Evolutionary conservation across 1,139 yeast species (phyloP).

Genomic region (Wickerhamomyces sp.): DNA sequence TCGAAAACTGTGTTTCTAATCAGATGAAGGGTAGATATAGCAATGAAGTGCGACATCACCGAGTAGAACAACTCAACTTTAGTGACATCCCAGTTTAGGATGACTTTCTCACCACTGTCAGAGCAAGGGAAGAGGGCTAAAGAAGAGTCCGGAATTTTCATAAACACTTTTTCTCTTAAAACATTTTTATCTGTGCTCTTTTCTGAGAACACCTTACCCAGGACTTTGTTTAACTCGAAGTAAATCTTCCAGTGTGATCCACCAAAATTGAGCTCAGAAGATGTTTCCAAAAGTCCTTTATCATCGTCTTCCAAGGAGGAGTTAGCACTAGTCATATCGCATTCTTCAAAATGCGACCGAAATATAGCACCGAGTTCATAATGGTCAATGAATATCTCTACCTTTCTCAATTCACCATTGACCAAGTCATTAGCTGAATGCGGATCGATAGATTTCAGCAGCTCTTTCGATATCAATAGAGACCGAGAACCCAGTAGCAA

Average conservation of each 20-base stretch:
- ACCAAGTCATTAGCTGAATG: conserved; percentile 38
- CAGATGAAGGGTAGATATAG: conserved; percentile 50
- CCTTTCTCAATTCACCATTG: conserved; percentile 37
- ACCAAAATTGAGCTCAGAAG: conserved; percentile 8
- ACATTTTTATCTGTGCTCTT: conserved; percentile 23
- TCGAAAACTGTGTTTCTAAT: conserved; percentile 41
- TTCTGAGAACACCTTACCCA: conserved; percentile 28
- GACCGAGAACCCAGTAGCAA: conserved; percentile 55
- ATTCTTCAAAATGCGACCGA: background rate
- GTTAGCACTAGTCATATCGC: conserved; percentile 4
- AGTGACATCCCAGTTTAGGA: conserved; percentile 28
- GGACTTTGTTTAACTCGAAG: conserved; percentile 9
- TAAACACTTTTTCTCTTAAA: conserved; percentile 27
- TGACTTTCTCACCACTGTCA: conserved; percentile 26
- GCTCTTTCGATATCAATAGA: conserved; percentile 44
- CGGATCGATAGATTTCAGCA: conserved; percentile 29
- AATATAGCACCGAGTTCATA: conserved; percentile 10
- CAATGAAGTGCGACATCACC: conserved; percentile 43
- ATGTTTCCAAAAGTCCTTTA: conserved; percentile 28
- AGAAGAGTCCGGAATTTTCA: conserved; percentile 23
- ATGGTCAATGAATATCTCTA: conserved; percentile 24
- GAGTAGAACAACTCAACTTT: conserved; percentile 38
- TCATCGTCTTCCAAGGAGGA: conserved; percentile 25
- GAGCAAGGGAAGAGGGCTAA: conserved; percentile 25
- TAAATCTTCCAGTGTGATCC: conserved; percentile 13